Evolutionary conservation across 2,329 filamentous ascomycete species (phyloP).

Genomic region (Aureobasidium sp.): DNA sequence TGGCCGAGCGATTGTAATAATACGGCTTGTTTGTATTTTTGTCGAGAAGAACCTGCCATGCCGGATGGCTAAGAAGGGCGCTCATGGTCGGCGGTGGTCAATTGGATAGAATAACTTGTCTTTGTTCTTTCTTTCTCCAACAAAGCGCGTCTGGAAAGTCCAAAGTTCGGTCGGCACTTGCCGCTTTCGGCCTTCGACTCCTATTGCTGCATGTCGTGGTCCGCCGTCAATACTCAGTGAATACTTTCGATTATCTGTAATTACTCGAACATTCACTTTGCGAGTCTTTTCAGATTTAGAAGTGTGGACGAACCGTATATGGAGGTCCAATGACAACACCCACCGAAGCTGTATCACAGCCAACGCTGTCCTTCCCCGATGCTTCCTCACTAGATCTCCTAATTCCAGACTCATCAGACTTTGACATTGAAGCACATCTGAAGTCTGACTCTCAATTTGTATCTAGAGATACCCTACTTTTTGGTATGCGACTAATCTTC

Average conservation of each 20-base stretch:
- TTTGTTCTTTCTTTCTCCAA: conserved; percentile 2
- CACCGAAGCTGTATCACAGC: conserved; percentile 26
- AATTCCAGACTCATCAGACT: conserved; percentile 27
- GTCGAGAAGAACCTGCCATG: conserved; percentile 76
- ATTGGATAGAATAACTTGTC: background rate
- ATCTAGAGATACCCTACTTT: conserved; percentile 55
- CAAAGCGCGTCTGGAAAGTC: background rate
- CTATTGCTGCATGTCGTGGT: background rate
- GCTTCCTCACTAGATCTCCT: conserved; percentile 15
- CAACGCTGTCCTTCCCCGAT: conserved; percentile 13
- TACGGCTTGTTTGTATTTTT: conserved; percentile 70
- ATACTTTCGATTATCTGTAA: background rate
- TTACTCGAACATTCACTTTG: background rate
- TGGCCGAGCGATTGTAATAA: conserved; percentile 82
- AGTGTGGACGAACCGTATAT: background rate
- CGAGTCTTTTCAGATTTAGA: background rate
- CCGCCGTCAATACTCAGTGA: background rate
- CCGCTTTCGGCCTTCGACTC: background rate
- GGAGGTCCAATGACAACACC: background rate
- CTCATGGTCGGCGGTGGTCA: background rate
- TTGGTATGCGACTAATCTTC: conserved; percentile 48
- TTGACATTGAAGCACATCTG: conserved; percentile 31
- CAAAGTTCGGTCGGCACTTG: background rate
- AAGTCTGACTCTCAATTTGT: conserved; percentile 33
- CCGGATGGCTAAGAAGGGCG: conserved; percentile 21